phyloP scores from a whole-genome alignment of 179 eudicot species.

The Gypsophila paniculata region DNA sequence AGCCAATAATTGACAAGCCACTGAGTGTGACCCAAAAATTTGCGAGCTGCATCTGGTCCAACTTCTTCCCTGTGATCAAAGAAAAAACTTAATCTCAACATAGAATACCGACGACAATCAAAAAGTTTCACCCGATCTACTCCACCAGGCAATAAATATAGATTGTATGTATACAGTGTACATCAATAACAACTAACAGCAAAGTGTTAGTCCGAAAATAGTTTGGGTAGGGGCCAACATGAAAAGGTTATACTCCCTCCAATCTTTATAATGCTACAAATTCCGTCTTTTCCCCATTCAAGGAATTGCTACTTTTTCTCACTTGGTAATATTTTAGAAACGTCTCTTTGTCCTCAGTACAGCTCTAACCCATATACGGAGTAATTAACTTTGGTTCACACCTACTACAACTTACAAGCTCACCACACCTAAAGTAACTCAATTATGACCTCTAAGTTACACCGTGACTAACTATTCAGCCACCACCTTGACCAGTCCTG shows the following conservation, averaged over 20 bases:
- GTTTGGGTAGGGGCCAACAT: background rate
- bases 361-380: no score
- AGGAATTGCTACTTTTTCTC: no score
- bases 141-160: background rate
- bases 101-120: background rate
- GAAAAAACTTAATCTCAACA: background rate
- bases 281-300: no score
- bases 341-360: no score
- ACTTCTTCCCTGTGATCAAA: slow-evolving; percentile 82
- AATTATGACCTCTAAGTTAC: no score
- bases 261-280: no score
- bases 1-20: slow-evolving; percentile 99
- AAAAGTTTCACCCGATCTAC: background rate
- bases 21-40: slow-evolving; percentile 97
- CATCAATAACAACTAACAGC: background rate
- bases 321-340: no score
- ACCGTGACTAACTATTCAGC: no score
- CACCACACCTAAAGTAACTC: no score
- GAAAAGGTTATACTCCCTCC: background rate
- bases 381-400: no score
- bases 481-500: no score
- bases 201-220: background rate
- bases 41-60: slow-evolving; percentile 99
- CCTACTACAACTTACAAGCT: no score
- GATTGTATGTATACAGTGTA: background rate